Evolutionary conservation across 495 filamentous ascomycete species (phyloP).

Genomic region (Podospora pseudocomata): DNA sequence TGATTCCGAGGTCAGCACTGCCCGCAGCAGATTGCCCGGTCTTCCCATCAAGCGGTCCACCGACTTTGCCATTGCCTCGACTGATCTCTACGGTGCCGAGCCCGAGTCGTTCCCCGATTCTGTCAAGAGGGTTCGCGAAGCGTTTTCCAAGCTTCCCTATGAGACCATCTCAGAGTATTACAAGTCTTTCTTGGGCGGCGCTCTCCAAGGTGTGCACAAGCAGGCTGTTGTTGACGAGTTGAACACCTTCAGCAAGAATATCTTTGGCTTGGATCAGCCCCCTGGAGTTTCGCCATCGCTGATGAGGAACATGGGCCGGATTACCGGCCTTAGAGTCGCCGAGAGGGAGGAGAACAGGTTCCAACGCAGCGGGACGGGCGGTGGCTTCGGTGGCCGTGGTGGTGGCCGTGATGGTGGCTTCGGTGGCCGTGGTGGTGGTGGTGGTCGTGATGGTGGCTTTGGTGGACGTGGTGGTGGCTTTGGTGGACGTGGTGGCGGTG

Average conservation of each 20-base stretch:
- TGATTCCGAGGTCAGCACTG: slow-evolving; percentile 52
- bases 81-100: slow-evolving; percentile 42
- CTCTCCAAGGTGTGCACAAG: slow-evolving; percentile 35
- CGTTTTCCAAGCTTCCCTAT: slow-evolving; percentile 30
- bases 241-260: slow-evolving; percentile 58
- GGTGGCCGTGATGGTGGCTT: slow-evolving; percentile 14
- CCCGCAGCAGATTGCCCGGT: slow-evolving; percentile 48
- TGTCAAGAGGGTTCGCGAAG: slow-evolving; percentile 37
- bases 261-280: slow-evolving; percentile 57
- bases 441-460: slow-evolving; percentile 19
- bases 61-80: slow-evolving; percentile 40
- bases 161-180: slow-evolving; percentile 40
- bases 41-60: slow-evolving; percentile 65
- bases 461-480: slow-evolving; percentile 6
- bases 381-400: slow-evolving; percentile 13
- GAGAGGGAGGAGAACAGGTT: neutral
- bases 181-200: slow-evolving; percentile 48
- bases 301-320: slow-evolving; percentile 47
- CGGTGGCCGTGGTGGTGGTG: slow-evolving; percentile 14
- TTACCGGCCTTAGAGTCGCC: slow-evolving; percentile 41
- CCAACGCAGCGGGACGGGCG: slow-evolving; percentile 10
- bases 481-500: neutral
- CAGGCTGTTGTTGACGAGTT: slow-evolving; percentile 48
- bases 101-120: slow-evolving; percentile 31
- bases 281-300: slow-evolving; percentile 50